These are phyloP conservation scores for Hemerocallis citrina DNA, from an alignment of 106 monocot genomes.

Conservation along the genomic window DNA sequence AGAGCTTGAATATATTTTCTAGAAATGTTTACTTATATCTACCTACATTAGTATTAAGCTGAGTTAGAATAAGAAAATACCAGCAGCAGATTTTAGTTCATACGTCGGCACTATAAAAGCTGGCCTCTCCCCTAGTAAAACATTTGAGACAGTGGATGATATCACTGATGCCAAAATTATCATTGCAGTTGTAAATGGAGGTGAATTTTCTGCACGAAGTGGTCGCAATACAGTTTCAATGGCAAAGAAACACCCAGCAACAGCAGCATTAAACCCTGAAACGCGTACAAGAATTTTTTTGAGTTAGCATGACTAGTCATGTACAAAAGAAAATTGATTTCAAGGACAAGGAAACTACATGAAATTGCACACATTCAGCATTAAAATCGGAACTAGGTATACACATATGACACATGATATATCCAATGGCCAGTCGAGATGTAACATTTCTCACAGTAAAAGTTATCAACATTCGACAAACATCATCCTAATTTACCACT, in stretches of 20 bases:
- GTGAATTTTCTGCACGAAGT: slow-evolving; percentile 88
- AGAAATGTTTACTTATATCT: neutral
- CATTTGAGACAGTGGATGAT: slow-evolving; percentile 96
- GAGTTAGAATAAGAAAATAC: slow-evolving; percentile 66
- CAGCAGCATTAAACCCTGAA: slow-evolving; percentile 96
- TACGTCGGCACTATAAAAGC: slow-evolving; percentile 94
- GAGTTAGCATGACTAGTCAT: neutral
- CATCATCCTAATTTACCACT: too few relatives aligned
- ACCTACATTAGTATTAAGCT: slow-evolving; percentile 7
- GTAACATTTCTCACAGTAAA: too few relatives aligned
- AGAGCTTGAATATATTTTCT: neutral
- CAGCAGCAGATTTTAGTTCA: slow-evolving; percentile 99
- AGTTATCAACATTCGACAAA: too few relatives aligned
- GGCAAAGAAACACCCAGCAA: slow-evolving; percentile 99
- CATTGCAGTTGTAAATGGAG: slow-evolving; percentile 98
- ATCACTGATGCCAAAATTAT: slow-evolving; percentile 97
- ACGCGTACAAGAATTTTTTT: neutral
- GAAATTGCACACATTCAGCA: too few relatives aligned
- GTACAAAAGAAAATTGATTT: neutral
- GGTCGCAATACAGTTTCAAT: slow-evolving; percentile 95
- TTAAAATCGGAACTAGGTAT: too few relatives aligned
- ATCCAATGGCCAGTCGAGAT: too few relatives aligned
- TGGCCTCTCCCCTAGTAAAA: slow-evolving; percentile 82
- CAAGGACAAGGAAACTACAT: neutral
- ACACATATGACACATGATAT: too few relatives aligned